A percentile compares a stretch with the other conserved stretches of the same genome.
Evolutionary conservation across 768 basidiomycete genomes (phyloP).

Genomic region (Phlegmacium glaucopus): DNA sequence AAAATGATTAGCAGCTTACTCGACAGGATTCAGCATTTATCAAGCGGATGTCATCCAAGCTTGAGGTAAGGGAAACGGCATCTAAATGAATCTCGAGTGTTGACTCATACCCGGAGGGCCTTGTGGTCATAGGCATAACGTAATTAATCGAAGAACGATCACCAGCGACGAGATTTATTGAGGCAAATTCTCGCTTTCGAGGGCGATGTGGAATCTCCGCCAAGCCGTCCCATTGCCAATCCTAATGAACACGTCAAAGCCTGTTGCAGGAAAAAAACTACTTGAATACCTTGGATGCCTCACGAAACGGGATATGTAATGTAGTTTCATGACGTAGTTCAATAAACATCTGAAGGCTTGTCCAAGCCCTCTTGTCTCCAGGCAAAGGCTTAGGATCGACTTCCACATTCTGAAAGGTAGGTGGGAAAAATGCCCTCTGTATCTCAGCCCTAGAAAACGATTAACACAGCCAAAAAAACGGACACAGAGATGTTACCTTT

Average conservation of each 20-base stretch:
- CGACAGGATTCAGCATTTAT: slow-evolving; percentile 75
- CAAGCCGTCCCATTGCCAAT: slow-evolving; percentile 90
- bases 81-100: slow-evolving; percentile 81
- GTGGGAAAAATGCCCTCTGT: slow-evolving; percentile 82
- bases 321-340: slow-evolving; percentile 77
- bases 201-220: slow-evolving; percentile 43
- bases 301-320: slow-evolving; percentile 85
- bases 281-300: slow-evolving; percentile 74
- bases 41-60: slow-evolving; percentile 84
- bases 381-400: slow-evolving; percentile 58
- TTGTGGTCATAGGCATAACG: slow-evolving; percentile 76
- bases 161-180: slow-evolving; percentile 70
- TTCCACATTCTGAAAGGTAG: slow-evolving; percentile 62
- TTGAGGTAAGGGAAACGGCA: slow-evolving; percentile 72
- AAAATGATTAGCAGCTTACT: slow-evolving; percentile 37
- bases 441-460: slow-evolving; percentile 53
- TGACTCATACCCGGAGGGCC: slow-evolving; percentile 72
- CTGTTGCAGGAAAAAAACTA: background rate
- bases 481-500: slow-evolving; percentile 47
- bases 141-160: slow-evolving; percentile 86
- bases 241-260: slow-evolving; percentile 35
- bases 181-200: slow-evolving; percentile 61
- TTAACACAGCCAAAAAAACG: background rate
- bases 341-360: slow-evolving; percentile 74
- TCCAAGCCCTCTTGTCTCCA: slow-evolving; percentile 83